These are phyloP conservation scores for Russula lepida DNA, from an alignment of 768 basidiomycete species.

Conservation along the genomic window DNA sequence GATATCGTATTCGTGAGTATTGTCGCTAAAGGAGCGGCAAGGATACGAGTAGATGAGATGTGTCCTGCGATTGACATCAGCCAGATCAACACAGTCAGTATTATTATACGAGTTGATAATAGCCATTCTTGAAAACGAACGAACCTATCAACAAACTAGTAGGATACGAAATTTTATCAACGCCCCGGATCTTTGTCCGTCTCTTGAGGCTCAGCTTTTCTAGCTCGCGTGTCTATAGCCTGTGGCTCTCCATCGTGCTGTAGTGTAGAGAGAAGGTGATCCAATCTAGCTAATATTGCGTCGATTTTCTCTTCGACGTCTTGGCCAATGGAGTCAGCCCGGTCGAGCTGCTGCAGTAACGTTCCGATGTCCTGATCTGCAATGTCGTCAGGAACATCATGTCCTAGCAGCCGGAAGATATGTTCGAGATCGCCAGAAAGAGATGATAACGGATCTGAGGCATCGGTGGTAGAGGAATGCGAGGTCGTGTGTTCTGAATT, in stretches of 20 bases:
- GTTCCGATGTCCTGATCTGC: slow-evolving; percentile 42
- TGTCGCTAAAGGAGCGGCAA: not conserved
- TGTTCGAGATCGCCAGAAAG: slow-evolving; percentile 34
- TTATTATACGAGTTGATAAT: not conserved
- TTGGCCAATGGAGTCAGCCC: slow-evolving; percentile 49
- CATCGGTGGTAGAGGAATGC: not conserved
- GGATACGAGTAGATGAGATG: not conserved
- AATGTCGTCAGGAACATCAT: slow-evolving; percentile 21
- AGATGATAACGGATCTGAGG: not conserved
- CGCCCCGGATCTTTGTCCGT: not conserved
- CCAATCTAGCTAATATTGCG: slow-evolving; percentile 48
- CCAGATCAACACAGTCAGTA: not conserved
- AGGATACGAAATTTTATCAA: not conserved
- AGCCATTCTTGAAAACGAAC: not conserved
- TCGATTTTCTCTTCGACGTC: slow-evolving; percentile 59
- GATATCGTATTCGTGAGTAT: not conserved
- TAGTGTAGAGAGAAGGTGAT: slow-evolving; percentile 42
- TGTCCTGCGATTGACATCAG: not conserved
- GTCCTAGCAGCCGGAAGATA: slow-evolving; percentile 30
- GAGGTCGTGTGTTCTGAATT: slow-evolving; percentile 2
- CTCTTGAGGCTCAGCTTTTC: not conserved
- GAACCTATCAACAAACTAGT: slow-evolving; percentile 6
- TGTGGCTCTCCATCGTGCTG: slow-evolving; percentile 25
- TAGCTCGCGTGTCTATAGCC: not conserved
- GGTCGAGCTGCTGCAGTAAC: slow-evolving; percentile 46